A percentile compares a stretch with the other conserved stretches of the same genome.
phyloP scores from a whole-genome alignment of 1,139 yeast genomes.

The Candida glucosophila region DNA sequence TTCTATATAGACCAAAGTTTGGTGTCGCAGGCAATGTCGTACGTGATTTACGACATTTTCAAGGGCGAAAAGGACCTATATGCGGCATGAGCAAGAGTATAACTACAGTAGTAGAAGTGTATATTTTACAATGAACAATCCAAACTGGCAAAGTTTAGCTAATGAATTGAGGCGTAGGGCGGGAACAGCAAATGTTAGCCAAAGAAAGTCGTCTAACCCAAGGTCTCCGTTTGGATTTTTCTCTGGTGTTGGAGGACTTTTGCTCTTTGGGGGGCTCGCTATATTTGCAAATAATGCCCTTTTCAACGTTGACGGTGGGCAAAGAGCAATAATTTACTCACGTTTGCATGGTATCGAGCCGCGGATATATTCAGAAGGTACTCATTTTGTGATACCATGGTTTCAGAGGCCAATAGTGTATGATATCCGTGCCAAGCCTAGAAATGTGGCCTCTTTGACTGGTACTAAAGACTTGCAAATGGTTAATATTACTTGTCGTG shows the following conservation, averaged over 20 bases:
- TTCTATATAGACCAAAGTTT: constrained; percentile 1
- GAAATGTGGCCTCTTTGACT: constrained; percentile 94
- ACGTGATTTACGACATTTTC: constrained; percentile 3
- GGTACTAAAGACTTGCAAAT: constrained; percentile 98
- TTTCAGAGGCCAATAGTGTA: constrained; percentile 86
- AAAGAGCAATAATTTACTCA: constrained; percentile 90
- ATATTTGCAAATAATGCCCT: constrained; percentile 64
- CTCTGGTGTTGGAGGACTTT: constrained; percentile 74
- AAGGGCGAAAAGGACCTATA: constrained; percentile 3
- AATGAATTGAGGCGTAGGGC: constrained; percentile 52
- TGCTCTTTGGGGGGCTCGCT: constrained; percentile 67
- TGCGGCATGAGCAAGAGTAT: neutral
- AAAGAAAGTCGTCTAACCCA: constrained; percentile 42
- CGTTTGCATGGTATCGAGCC: constrained; percentile 82
- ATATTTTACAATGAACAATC: constrained; percentile 43
- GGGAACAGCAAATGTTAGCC: constrained; percentile 28
- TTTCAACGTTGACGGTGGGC: constrained; percentile 98
- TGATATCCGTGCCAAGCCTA: constrained; percentile 95
- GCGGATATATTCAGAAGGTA: constrained; percentile 86
- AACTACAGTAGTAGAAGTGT: neutral
- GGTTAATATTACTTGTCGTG: constrained; percentile 98
- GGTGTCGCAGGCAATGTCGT: constrained; percentile 2
- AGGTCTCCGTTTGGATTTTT: constrained; percentile 47
- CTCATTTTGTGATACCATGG: constrained; percentile 93
- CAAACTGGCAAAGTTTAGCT: constrained; percentile 61